Evolutionary conservation across 257 asterid species (phyloP).

Genomic region (Leptodermis oblonga): DNA sequence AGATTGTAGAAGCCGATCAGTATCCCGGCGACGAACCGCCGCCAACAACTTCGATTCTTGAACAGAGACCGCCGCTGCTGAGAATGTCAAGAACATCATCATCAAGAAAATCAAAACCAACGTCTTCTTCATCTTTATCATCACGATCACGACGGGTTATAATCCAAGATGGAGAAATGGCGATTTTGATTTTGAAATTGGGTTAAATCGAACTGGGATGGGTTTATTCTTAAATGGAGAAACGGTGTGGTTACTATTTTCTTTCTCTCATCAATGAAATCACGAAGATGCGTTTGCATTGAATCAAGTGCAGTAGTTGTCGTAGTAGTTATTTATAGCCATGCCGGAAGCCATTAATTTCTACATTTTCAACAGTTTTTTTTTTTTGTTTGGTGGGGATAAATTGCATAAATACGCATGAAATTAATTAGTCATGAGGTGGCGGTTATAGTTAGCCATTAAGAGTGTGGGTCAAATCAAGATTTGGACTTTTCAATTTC

Average conservation of each 20-base stretch:
- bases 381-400: not conserved
- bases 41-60: not conserved
- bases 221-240: not conserved
- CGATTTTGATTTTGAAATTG: not conserved
- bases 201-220: not conserved
- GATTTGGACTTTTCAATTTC: constrained; percentile 11
- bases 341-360: constrained; percentile 2
- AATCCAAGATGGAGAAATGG: too few relatives aligned
- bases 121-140: too few relatives aligned
- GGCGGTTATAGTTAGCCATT: not conserved
- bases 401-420: not conserved
- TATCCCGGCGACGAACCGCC: not conserved
- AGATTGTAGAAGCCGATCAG: constrained; percentile 22
- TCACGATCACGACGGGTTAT: constrained; percentile 2
- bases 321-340: not conserved
- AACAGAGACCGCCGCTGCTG: not conserved
- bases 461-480: constrained; percentile 11
- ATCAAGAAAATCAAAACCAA: constrained; percentile 12
- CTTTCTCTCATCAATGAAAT: constrained; percentile 19
- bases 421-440: not conserved
- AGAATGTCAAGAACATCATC: constrained; percentile 9
- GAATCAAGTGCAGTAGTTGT: constrained; percentile 1
- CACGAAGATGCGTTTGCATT: constrained; percentile 19
- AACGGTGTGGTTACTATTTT: not conserved
- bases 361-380: too few relatives aligned